Conservation (phyloP, 1,284 basidiomycete genomes). For the Irpex sp. region DNA sequence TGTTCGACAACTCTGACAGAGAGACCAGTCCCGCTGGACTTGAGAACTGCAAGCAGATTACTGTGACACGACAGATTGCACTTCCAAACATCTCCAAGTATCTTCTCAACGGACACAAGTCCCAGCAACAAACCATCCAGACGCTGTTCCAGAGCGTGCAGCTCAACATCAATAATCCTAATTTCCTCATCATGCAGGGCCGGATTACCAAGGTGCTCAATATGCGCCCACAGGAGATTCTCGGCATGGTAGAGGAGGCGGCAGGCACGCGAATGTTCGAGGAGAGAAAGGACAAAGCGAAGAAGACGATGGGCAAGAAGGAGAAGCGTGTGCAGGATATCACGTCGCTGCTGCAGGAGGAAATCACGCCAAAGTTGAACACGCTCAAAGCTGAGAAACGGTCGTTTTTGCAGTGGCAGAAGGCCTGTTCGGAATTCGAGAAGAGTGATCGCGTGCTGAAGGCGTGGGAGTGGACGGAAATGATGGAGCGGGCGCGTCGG, state of each 20-base stretch:
- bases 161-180: conserved; percentile 99
- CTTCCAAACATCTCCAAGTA: conserved; percentile 97
- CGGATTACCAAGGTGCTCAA: conserved; percentile 96
- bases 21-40: conserved; percentile 85
- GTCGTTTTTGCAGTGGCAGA: conserved; percentile 89
- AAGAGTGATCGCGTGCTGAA: conserved; percentile 81
- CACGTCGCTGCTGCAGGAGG: conserved; percentile 75
- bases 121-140: conserved; percentile 86
- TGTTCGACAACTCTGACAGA: conserved; percentile 98
- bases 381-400: conserved; percentile 90
- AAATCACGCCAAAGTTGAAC: conserved; percentile 94
- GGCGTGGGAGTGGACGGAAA: conserved; percentile 87
- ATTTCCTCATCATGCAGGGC: conserved; percentile 99
- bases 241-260: conserved; percentile 99
- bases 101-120: conserved; percentile 95
- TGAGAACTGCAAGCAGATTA: conserved; percentile 85
- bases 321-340: conserved; percentile 96
- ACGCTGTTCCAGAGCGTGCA: conserved; percentile 96
- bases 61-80: conserved; percentile 95
- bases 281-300: conserved; percentile 96
- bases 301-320: conserved; percentile 97
- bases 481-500: conserved; percentile 39
- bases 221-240: conserved; percentile 97
- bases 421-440: conserved; percentile 87
- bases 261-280: conserved; percentile 99